Evolutionary conservation across 2,329 filamentous ascomycete genomes (phyloP), one percentile per base, ranked within the genome.

Genomic region (Trichoderma atroviride): DNA sequence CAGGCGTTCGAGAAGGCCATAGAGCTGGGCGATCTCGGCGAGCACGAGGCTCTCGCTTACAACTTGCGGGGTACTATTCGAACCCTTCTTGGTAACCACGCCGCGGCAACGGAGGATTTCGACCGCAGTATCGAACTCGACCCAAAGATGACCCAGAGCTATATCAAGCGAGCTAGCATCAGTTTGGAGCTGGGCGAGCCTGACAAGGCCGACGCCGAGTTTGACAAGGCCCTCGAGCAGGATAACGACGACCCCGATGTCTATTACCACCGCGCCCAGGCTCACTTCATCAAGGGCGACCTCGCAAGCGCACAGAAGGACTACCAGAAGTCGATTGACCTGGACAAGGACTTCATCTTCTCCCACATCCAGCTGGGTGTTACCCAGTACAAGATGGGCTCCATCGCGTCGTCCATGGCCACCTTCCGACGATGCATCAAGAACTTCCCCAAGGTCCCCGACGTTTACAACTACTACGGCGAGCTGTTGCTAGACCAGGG

Each of bases 381-480:
- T 64, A 99, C 96, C 61, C 96, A 99, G 83, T 99, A 99, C 86
- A 99, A 99, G 90, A 96, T 98, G 92, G 96, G 96, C 74, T 97
- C 93, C 35, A 92, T 99, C 70, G 96, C 96, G 9, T 97, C 94
- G 10, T 97, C 94, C 58, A 98, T 98, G 94, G 95, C 96, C 43
- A 99, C 96, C 6, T 98, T 99, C 90, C 89, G 95, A 75, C 88
- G 94, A 72, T 97, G 94, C 81, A 94, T 97, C 81, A 99, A 98
- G 90, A 97, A 97, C 83, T 99, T 99, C 78, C 92, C 94, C 77
- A 92, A 95, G 79, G 93, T 97, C 13, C 94, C 95, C 6, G 96
- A 99, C 78, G 96, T 98, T 52, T 99, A 98, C 87, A 99, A 99
- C 87, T 99, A 99, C 88, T 98, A 97, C 77, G 96, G 96, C 76